Base-by-base conservation (phyloP, 2,329 filamentous ascomycete genomes). In the Ophiosphaerella korrae region DNA sequence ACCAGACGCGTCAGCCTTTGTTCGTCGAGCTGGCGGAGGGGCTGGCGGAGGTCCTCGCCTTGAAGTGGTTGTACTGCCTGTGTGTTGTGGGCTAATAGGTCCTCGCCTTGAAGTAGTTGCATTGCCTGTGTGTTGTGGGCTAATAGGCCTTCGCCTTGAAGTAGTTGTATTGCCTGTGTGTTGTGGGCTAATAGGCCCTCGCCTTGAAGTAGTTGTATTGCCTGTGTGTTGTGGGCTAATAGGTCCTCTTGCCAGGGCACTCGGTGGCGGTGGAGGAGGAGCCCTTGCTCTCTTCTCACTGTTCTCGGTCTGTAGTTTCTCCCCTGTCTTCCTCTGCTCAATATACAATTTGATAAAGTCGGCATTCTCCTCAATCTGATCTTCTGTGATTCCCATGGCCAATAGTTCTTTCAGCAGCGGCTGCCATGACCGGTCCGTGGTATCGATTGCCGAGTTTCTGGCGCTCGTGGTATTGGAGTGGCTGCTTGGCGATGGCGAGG, bases 271-370 rank as follows among this genome's bases (percentile, higher is more conserved):
- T 26, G 86, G 85, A n/a, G 85, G 86, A 40, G 86, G 84, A 13
- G 83, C 81, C 58, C 78, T 80, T 29, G 72, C 73, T 66, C 78
- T 80, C 49, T 80, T 76, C 37, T 82, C 77, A 57, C 77, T 72
- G 51, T 75, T 73, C 39, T 79, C 77, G 36, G 77, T 75, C 39
- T 76, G 74, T 16, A 74, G 70, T 36, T 68, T 73, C 52, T 77
- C 79, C 45, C 77, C 78, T 23, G 79, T 78, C 68, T 86, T 84
- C 63, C 84, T 82, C 65, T 87, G 82, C 64, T 85, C 83, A 56
- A 88, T 84, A 63, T 87, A 88, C 50, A 80, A 76, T 73, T 85
- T 86, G 71, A 88, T 88, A 62, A 88, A 88, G 48, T 86, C 85
- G 2, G 83, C 81, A 66, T 88, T 86, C 57, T 87, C 80, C 51